Base-by-base conservation (phyloP, 1,284 basidiomycete species). In the Cutaneotrichosporon dermatis region DNA sequence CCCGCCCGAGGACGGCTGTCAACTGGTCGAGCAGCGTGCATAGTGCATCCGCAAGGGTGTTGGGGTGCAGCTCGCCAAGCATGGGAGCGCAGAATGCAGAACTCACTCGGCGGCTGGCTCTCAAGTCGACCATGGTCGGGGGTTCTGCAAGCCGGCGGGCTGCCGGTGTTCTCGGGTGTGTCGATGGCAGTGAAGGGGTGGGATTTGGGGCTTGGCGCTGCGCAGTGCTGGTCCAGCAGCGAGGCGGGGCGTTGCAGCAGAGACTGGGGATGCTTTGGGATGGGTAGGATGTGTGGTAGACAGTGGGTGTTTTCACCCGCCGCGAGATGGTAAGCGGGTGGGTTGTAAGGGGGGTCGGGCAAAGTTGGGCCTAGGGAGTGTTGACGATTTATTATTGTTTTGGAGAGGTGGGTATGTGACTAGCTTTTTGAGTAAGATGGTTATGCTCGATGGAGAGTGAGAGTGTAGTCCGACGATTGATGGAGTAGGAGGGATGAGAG, bases 41-140 rank as follows among this genome's bases (percentile, higher is more conserved):
- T 13, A n/a, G 41, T 12, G 40, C 51, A 43, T 33, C 16, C 10
- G 13, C 7, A 12, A 35, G n/a, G 8, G 42, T 8, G 33, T 4
- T 2, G 25, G 12, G 5, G 6, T 25, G 41, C 9, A 12, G 16
- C 25, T 1, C 5, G 39, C 3, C 5, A 10, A n/a, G 33, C 7
- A 39, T 43, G 13, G 41, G 33, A 8, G 8, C 8, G 51, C 2
- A 10, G 39, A 25, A 35, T 6, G 4, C 12, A 16, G 34, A 41
- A 62, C 60, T 58, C 57, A 62, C 60, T 35, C 60, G 44, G 39
- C 46, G 55, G 40, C 50, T 59, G 8, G 54, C 51, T 56, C 60
- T 43, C 13, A 55, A 51, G 54, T 62, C 60, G 54, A 62, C 60
- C 60, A 62, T 62, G 46, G 51, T 45, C 34, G 34, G 3, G 3